These are phyloP conservation scores for Sporothrix pallida DNA, from an alignment of 2,329 filamentous ascomycete species.

Conservation along the genomic window DNA sequence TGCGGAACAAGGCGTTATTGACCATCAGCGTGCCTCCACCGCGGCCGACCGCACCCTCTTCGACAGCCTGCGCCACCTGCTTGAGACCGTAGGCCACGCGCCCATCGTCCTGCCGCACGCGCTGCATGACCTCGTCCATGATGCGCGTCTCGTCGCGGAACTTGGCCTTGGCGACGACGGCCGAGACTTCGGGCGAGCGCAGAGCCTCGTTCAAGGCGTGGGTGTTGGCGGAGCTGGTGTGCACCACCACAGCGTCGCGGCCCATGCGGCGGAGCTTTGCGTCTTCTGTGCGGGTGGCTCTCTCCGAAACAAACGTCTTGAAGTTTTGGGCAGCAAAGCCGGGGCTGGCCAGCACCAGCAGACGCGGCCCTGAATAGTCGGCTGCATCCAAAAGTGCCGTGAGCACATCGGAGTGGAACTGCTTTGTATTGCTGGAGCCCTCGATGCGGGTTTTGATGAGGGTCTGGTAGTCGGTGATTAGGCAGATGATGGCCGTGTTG, in stretches of 20 bases:
- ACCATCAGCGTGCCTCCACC: conserved; percentile 86
- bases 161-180: conserved; percentile 82
- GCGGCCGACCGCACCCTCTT: conserved; percentile 84
- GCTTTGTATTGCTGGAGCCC: conserved; percentile 70
- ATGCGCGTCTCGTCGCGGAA: conserved; percentile 82
- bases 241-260: conserved; percentile 73
- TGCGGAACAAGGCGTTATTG: conserved; percentile 85
- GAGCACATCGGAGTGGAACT: conserved; percentile 80
- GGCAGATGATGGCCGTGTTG: conserved; percentile 71
- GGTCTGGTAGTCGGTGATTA: conserved; percentile 81
- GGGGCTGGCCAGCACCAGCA: conserved; percentile 83
- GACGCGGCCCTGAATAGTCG: conserved; percentile 72
- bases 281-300: conserved; percentile 63
- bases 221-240: conserved; percentile 83
- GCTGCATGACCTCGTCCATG: conserved; percentile 82
- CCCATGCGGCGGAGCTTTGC: conserved; percentile 69
- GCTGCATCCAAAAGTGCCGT: conserved; percentile 77
- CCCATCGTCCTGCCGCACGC: conserved; percentile 82
- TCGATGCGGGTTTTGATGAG: conserved; percentile 74
- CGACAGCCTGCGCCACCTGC: conserved; percentile 82
- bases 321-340: conserved; percentile 87
- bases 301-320: conserved; percentile 71
- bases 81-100: conserved; percentile 87
- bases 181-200: conserved; percentile 77
- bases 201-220: conserved; percentile 89